A percentile compares a stretch with the other conserved stretches of the same genome.
These are phyloP conservation scores for Abortiporus biennis DNA, from an alignment of 1,284 basidiomycete species.

Conservation along the genomic window DNA sequence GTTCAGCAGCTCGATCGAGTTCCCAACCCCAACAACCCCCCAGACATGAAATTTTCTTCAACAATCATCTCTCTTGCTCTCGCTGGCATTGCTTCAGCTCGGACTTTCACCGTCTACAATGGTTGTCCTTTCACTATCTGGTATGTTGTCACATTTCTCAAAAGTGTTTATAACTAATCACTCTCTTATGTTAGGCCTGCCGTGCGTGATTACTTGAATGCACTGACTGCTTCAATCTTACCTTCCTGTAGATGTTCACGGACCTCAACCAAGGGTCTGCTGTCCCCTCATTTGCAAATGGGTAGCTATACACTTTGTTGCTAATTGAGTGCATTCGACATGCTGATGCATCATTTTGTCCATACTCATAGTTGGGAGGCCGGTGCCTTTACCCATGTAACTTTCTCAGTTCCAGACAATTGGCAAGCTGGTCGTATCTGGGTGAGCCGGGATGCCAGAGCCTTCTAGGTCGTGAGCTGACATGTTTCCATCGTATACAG, in stretches of 20 bases:
- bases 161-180: too few species aligned
- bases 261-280: slow-evolving; percentile 24
- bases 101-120: slow-evolving; percentile 25
- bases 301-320: slow-evolving; percentile 15
- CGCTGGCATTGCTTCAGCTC: slow-evolving; percentile 10
- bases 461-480: not conserved
- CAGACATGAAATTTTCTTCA: slow-evolving; percentile 12
- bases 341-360: not conserved
- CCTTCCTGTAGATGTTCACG: slow-evolving; percentile 23
- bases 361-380: slow-evolving; percentile 24
- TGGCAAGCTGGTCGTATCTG: slow-evolving; percentile 35
- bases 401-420: slow-evolving; percentile 31
- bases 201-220: not conserved
- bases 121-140: slow-evolving; percentile 26
- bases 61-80: slow-evolving; percentile 8
- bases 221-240: too few species aligned
- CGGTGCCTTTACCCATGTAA: slow-evolving; percentile 22
- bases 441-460: slow-evolving; percentile 16
- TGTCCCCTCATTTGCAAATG: slow-evolving; percentile 23
- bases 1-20: too few species aligned
- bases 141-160: too few species aligned
- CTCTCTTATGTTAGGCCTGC: not conserved
- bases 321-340: too few species aligned
- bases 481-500: slow-evolving; percentile 14
- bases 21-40: too few species aligned